Evolutionary conservation across 1,139 yeast genomes (phyloP).

Genomic region (Oligophagozyma castellii): DNA sequence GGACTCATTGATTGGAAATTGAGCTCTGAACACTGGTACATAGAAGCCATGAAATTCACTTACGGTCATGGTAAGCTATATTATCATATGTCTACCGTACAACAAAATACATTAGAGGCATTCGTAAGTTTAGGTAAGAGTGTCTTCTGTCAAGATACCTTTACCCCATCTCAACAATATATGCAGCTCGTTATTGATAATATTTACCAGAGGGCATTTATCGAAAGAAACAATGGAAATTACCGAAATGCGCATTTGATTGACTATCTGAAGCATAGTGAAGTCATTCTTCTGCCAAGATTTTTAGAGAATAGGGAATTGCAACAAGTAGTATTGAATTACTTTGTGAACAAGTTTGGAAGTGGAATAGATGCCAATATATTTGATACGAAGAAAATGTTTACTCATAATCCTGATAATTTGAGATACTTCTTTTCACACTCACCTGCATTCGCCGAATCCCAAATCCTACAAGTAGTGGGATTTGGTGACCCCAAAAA

Average conservation of each 20-base stretch:
- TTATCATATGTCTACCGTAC: constrained; percentile 74
- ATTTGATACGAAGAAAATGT: constrained; percentile 36
- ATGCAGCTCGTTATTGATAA: constrained; percentile 64
- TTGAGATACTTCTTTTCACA: constrained; percentile 64
- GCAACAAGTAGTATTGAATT: constrained; percentile 51
- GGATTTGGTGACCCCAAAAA: constrained; percentile 67
- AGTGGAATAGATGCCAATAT: constrained; percentile 49
- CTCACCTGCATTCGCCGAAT: constrained; percentile 59
- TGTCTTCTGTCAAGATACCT: constrained; percentile 66
- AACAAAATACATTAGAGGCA: constrained; percentile 67
- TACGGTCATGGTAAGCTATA: constrained; percentile 72
- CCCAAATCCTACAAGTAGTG: constrained; percentile 57
- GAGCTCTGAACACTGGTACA: constrained; percentile 68
- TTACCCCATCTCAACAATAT: constrained; percentile 69
- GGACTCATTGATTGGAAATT: constrained; percentile 71
- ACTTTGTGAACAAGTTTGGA: constrained; percentile 54
- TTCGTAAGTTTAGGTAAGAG: constrained; percentile 66
- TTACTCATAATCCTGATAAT: constrained; percentile 36
- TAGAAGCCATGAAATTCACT: constrained; percentile 51
- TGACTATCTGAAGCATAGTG: constrained; percentile 26
- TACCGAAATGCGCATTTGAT: constrained; percentile 21
- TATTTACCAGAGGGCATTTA: constrained; percentile 55
- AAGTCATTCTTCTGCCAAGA: constrained; percentile 28
- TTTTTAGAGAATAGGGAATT: constrained; percentile 36
- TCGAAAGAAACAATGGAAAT: constrained; percentile 24